Conservation (phyloP, 257 asterid genomes). For the Penstemon davidsonii region DNA sequence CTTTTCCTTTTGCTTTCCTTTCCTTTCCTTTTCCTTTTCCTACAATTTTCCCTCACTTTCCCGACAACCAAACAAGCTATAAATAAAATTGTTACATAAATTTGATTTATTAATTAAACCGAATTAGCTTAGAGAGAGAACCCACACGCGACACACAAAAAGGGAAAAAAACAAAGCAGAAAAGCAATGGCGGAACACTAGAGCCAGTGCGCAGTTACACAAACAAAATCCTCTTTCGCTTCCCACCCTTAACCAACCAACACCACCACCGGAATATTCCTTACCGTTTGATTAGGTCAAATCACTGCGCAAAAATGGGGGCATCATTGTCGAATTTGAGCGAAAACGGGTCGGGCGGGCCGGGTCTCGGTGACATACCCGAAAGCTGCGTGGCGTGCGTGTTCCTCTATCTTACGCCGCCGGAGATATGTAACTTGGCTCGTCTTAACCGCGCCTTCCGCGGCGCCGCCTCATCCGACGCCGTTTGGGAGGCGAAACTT, state of each 20-base stretch:
- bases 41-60: too few species aligned
- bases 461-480: conserved; percentile 95
- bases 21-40: too few species aligned
- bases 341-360: conserved; percentile 74
- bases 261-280: conserved; percentile 21
- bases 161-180: background rate
- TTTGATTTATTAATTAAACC: too few species aligned
- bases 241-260: conserved; percentile 2
- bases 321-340: conserved; percentile 79
- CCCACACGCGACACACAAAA: too few species aligned
- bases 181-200: too few species aligned
- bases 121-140: too few species aligned
- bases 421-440: conserved; percentile 95
- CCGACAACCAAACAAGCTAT: too few species aligned
- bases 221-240: background rate
- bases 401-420: conserved; percentile 78
- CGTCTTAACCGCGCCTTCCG: conserved; percentile 97
- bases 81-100: too few species aligned
- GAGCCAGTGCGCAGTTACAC: too few species aligned
- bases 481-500: conserved; percentile 95
- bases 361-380: conserved; percentile 96
- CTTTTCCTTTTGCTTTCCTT: too few species aligned
- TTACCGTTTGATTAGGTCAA: background rate
- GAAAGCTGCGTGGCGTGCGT: conserved; percentile 96
- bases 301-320: conserved; percentile 52